Evolutionary conservation across 805 yeast genomes (phyloP).

Genomic region (Metschnikowia dekortorum): DNA sequence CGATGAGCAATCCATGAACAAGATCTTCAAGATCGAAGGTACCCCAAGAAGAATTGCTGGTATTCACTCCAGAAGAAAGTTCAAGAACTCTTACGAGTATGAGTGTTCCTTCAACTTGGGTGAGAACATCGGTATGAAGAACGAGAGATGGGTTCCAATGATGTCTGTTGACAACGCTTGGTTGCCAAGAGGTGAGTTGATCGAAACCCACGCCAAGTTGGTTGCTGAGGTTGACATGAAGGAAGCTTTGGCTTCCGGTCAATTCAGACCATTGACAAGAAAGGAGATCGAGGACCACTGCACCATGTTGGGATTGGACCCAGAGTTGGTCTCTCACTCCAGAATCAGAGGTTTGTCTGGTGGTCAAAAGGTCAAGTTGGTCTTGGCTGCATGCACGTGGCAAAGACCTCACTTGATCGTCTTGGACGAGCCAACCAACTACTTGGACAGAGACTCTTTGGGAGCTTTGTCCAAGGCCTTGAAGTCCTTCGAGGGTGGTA

Average conservation of each 20-base stretch:
- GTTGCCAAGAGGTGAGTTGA: slow-evolving; percentile 98
- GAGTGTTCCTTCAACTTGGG: slow-evolving; percentile 97
- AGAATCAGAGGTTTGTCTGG: slow-evolving; percentile 99
- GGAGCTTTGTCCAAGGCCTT: slow-evolving; percentile 99
- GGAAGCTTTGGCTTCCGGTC: slow-evolving; percentile 99
- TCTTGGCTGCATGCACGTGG: slow-evolving; percentile 99
- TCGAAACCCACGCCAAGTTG: slow-evolving; percentile 93
- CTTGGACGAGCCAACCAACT: slow-evolving; percentile 99
- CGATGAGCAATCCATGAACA: slow-evolving; percentile 98
- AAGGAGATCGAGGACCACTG: slow-evolving; percentile 99
- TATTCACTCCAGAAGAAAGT: slow-evolving; percentile 96
- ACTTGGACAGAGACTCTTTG: slow-evolving; percentile 97
- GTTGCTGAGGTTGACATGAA: slow-evolving; percentile 99
- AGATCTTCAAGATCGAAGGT: slow-evolving; percentile 98
- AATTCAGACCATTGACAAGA: slow-evolving; percentile 99
- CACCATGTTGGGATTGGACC: slow-evolving; percentile 95
- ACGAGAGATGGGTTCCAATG: slow-evolving; percentile 99
- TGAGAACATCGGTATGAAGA: slow-evolving; percentile 98
- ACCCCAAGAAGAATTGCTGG: slow-evolving; percentile 95
- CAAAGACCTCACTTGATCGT: slow-evolving; percentile 99
- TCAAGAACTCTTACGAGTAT: slow-evolving; percentile 99
- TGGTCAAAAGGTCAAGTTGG: slow-evolving; percentile 99
- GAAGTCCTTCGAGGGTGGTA: slow-evolving; percentile 99
- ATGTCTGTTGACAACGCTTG: slow-evolving; percentile 99
- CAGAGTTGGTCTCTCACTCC: slow-evolving; percentile 99